Percentiles rank a stretch among this genome's conserved stretches.
phyloP scores from a whole-genome alignment of 1,284 basidiomycete species.

The Irpex lacteus region DNA sequence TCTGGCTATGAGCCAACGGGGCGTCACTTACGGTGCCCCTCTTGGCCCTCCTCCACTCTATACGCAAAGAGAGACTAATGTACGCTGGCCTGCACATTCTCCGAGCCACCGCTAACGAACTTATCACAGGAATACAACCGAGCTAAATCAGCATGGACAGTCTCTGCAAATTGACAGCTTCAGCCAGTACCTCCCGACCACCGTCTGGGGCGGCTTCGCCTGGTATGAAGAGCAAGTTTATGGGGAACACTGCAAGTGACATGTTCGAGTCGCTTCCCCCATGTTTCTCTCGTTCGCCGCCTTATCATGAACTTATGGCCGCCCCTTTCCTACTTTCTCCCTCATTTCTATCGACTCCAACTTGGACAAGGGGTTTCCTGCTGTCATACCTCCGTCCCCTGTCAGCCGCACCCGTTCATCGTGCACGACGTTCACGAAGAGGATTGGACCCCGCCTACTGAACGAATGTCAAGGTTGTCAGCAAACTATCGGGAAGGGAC shows the following conservation, averaged over 20 bases:
- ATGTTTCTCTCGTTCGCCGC: constrained; percentile 7
- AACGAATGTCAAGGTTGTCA: constrained; percentile 14
- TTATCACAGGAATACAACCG: no score
- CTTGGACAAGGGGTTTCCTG: constrained; percentile 19
- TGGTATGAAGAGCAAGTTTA: background rate
- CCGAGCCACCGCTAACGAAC: no score
- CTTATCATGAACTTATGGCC: constrained; percentile 8
- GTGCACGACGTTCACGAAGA: constrained; percentile 20
- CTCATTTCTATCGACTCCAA: constrained; percentile 12
- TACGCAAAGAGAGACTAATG: no score
- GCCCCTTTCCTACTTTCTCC: constrained; percentile 17
- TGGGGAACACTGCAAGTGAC: background rate
- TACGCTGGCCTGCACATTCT: no score
- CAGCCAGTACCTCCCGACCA: no score
- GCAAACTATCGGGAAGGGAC: background rate
- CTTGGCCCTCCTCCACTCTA: no score
- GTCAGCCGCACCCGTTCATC: constrained; percentile 21
- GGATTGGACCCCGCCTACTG: constrained; percentile 22
- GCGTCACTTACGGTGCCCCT: no score
- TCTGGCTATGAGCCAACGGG: no score
- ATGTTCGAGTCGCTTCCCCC: constrained; percentile 7
- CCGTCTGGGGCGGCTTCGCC: no score
- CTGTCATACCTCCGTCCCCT: constrained; percentile 14
- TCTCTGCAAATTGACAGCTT: no score
- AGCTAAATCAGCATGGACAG: no score